These are phyloP conservation scores for Mycena chlorophos DNA, from an alignment of 768 basidiomycete genomes.

Conservation along the genomic window DNA sequence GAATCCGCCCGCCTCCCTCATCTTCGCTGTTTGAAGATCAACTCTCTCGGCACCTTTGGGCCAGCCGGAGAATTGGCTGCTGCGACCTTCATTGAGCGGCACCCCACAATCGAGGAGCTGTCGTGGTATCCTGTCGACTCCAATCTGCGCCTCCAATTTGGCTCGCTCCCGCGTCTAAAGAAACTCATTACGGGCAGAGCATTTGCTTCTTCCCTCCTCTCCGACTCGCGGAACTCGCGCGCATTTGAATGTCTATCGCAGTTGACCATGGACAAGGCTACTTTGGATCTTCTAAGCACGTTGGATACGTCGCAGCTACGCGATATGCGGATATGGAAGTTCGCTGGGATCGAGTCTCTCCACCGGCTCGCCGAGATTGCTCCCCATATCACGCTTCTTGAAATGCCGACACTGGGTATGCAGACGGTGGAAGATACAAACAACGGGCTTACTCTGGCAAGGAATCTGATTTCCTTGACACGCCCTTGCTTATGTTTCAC, in stretches of 20 bases:
- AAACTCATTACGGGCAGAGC: conserved; percentile 18
- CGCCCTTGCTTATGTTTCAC: background rate
- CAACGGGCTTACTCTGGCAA: conserved; percentile 18
- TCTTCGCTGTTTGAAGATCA: conserved; percentile 24
- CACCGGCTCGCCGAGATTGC: conserved; percentile 19
- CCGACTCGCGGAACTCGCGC: conserved; percentile 19
- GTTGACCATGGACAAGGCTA: conserved; percentile 21
- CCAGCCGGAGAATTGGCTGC: conserved; percentile 14
- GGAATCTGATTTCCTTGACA: background rate
- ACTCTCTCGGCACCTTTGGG: conserved; percentile 5
- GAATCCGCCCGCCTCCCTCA: conserved; percentile 13
- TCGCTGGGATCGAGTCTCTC: conserved; percentile 23
- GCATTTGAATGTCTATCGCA: conserved; percentile 24
- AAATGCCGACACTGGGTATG: conserved; percentile 24
- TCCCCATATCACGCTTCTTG: conserved; percentile 24
- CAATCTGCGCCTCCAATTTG: conserved; percentile 9
- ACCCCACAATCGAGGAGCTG: conserved; percentile 28
- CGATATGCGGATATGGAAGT: conserved; percentile 27
- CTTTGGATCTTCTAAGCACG: conserved; percentile 21
- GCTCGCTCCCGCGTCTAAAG: conserved; percentile 25
- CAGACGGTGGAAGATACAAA: conserved; percentile 12
- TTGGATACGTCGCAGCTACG: conserved; percentile 22
- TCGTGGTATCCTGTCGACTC: conserved; percentile 27
- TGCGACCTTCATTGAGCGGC: conserved; percentile 23
- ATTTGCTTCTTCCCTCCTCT: conserved; percentile 22